Evolutionary conservation across 1,139 yeast genomes (phyloP).

Genomic region (Kurtzmaniella natalensis): DNA sequence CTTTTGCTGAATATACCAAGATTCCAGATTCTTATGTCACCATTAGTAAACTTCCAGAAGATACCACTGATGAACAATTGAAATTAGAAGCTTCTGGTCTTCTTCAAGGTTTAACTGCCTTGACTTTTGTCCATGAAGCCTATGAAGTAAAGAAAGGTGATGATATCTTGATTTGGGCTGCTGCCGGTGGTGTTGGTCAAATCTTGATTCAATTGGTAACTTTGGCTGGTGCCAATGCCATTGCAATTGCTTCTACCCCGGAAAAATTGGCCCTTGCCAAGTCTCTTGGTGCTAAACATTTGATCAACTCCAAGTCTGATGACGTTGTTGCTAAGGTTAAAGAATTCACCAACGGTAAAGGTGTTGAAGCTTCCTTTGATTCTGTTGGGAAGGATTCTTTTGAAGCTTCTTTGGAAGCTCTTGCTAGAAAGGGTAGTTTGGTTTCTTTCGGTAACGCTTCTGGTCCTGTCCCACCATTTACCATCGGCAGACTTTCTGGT

Average conservation of each 20-base stretch:
- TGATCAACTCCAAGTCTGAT: conserved; percentile 56
- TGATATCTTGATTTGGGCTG: conserved; percentile 75
- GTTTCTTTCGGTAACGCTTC: conserved; percentile 83
- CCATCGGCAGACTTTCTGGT: conserved; percentile 44
- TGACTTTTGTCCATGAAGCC: conserved; percentile 63
- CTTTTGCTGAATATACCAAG: conserved; percentile 74
- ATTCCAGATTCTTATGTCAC: conserved; percentile 24
- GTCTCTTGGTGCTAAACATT: conserved; percentile 68
- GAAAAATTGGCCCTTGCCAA: conserved; percentile 62
- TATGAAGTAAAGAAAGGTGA: conserved; percentile 67
- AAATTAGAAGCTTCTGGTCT: conserved; percentile 57
- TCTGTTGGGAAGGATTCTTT: conserved; percentile 80
- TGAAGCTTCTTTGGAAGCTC: conserved; percentile 55
- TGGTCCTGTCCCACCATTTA: conserved; percentile 74
- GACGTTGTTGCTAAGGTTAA: conserved; percentile 55
- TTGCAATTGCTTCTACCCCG: conserved; percentile 76
- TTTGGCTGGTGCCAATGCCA: conserved; percentile 67
- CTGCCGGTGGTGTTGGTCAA: conserved; percentile 91
- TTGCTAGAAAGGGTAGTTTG: conserved; percentile 70
- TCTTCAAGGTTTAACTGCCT: conserved; percentile 76
- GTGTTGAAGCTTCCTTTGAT: conserved; percentile 73
- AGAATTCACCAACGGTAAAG: conserved; percentile 66
- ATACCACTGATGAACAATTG: conserved; percentile 41
- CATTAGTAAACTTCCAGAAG: conserved; percentile 47
- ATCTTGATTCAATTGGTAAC: conserved; percentile 60